phyloP scores from a whole-genome alignment of 805 yeast species.

The Yarrowia hollandica region DNA sequence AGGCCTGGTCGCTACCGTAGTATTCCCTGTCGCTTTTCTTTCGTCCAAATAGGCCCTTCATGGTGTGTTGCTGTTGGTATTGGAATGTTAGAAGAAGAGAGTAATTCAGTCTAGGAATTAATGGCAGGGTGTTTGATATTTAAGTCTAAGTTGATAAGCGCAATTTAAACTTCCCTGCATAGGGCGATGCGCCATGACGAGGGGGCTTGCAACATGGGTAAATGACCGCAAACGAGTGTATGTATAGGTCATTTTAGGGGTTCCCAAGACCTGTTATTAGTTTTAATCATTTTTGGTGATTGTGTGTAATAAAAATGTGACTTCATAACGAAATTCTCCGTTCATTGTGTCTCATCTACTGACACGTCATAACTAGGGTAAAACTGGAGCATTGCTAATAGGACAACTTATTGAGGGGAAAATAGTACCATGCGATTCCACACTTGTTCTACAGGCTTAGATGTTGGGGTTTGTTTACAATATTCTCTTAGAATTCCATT shows the following conservation, averaged over 20 bases:
- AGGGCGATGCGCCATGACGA: slow-evolving; percentile 13
- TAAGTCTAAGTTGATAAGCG: slow-evolving; percentile 16
- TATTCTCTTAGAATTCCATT: neutral
- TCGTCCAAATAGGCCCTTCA: slow-evolving; percentile 19
- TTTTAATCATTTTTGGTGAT: too few relatives aligned
- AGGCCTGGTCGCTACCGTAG: slow-evolving; percentile 16
- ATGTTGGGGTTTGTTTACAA: too few relatives aligned
- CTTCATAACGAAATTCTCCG: too few relatives aligned
- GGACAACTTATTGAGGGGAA: neutral
- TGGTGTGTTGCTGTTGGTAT: neutral
- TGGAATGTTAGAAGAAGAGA: neutral
- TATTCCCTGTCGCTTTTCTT: slow-evolving; percentile 23
- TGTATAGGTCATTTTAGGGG: too few relatives aligned
- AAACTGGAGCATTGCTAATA: neutral
- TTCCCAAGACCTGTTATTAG: too few relatives aligned
- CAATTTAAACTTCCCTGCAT: neutral
- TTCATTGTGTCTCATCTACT: neutral
- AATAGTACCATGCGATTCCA: neutral
- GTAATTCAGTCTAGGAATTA: too few relatives aligned
- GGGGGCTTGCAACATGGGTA: neutral
- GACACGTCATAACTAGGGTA: slow-evolving; percentile 15
- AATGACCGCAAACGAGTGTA: too few relatives aligned
- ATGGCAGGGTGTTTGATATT: slow-evolving; percentile 16
- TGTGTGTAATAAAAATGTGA: too few relatives aligned
- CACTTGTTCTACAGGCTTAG: too few relatives aligned